Base-by-base conservation (phyloP, 768 basidiomycete genomes). In the Chalciporus piperatus region DNA sequence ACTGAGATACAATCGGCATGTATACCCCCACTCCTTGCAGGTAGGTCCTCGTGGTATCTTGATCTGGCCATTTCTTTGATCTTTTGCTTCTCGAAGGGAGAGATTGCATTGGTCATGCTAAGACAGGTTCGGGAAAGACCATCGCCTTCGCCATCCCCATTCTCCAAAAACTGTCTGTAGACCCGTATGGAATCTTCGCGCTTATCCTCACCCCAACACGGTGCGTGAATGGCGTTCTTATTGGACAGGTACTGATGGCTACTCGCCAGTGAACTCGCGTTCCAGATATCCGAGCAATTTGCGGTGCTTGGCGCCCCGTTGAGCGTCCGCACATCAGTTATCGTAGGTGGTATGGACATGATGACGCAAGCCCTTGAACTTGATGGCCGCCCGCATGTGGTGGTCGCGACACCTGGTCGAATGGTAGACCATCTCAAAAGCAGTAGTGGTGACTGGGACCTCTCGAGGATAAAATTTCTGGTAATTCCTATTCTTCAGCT, bases 331-430 rank as follows among this genome's bases (percentile, higher is more conserved):
- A 96, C 93, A 9, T 81, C 88, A 10, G 93, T 98, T 8, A 75
- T 98, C 28, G 94, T 98, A 2, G 97, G 97, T 16, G 97, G 97
- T 6, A 96, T 99, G 92, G 97, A 99, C 61, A 96, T 96, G 87
- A 92, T 97, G 77, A 67, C 83, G 1, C 97, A 99, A 66, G 92
- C 96, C 0, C 74, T 91, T 16, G 93, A 95, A 61, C 81, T 99
- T 13, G 77, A 79, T 3, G 82, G 84, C 56, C 81, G 89, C 38
- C 97, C 97, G 0, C 97, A 98, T 66, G 79, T 99, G 33, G 85
- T 98, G 20, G 84, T 99, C 41, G 97, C 95, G 8, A 99, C 97
- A 0, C 97, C 97, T 3, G 97, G 97, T 2, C 82, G 97, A 17
- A 83, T 99, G 19, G 91, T 94, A 3, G 97, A 99, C 69, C 85